phyloP scores from a whole-genome alignment of 2,329 filamentous ascomycete species.

The Fusarium chuoi region DNA sequence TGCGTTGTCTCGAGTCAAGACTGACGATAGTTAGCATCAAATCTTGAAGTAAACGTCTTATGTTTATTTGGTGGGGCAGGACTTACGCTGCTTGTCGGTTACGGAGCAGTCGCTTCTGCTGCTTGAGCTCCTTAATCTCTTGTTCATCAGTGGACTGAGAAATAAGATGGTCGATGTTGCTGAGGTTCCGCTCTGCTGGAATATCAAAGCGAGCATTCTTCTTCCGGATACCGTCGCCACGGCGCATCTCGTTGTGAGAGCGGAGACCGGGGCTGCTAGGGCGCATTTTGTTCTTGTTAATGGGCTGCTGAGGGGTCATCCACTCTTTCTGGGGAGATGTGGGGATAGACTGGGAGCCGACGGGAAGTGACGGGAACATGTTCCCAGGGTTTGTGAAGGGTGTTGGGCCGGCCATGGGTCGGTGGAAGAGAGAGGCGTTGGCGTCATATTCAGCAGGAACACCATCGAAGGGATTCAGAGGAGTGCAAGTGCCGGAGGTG shows the following conservation, averaged over 20 bases:
- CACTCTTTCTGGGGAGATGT: slow-evolving; percentile 69
- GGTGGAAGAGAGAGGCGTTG: slow-evolving; percentile 63
- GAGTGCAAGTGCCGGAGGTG: slow-evolving; percentile 74
- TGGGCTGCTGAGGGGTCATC: slow-evolving; percentile 60
- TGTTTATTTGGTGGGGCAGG: slow-evolving; percentile 5
- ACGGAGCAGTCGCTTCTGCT: slow-evolving; percentile 92
- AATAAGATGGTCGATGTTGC: slow-evolving; percentile 95
- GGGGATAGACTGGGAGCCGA: slow-evolving; percentile 61
- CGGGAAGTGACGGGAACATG: slow-evolving; percentile 64
- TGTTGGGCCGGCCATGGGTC: slow-evolving; percentile 62
- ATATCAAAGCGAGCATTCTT: slow-evolving; percentile 99
- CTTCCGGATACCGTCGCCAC: slow-evolving; percentile 93
- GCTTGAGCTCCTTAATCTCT: slow-evolving; percentile 97
- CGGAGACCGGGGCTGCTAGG: slow-evolving; percentile 75
- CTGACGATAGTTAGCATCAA: slow-evolving; percentile 56
- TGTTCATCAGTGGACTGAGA: slow-evolving; percentile 87
- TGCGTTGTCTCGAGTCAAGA: slow-evolving; percentile 94
- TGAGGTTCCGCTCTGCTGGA: slow-evolving; percentile 89
- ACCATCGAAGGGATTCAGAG: slow-evolving; percentile 73
- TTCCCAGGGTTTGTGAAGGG: slow-evolving; percentile 65
- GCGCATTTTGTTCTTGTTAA: slow-evolving; percentile 68
- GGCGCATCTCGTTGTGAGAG: slow-evolving; percentile 79
- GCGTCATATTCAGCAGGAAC: slow-evolving; percentile 66
- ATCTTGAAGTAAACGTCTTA: neutral
- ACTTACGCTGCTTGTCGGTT: slow-evolving; percentile 97